Percentiles rank a stretch among this genome's conserved stretches.
Conservation (phyloP, 495 filamentous ascomycete genomes). For the Lasiosphaeria ovina region DNA sequence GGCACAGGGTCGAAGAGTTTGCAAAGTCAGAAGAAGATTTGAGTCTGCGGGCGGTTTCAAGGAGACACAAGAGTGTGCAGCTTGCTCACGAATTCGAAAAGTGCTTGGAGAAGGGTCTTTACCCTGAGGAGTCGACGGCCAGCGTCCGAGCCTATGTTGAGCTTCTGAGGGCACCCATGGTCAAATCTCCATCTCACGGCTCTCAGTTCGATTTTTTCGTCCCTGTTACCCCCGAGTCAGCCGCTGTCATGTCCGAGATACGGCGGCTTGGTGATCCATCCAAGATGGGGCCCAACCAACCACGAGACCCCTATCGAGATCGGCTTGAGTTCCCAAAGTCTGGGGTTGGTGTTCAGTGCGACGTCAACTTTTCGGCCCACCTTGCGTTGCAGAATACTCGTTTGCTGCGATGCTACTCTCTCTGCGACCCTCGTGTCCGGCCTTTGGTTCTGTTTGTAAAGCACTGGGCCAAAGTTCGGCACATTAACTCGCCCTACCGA, state of each 20-base stretch:
- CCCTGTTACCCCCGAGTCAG: conserved; percentile 23
- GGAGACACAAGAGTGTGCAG: conserved; percentile 46
- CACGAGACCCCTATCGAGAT: conserved; percentile 50
- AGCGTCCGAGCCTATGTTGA: conserved; percentile 42
- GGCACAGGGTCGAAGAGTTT: conserved; percentile 38
- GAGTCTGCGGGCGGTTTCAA: conserved; percentile 33
- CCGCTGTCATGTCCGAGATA: conserved; percentile 30
- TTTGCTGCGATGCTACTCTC: conserved; percentile 73
- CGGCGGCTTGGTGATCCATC: conserved; percentile 41
- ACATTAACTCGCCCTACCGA: conserved; percentile 77
- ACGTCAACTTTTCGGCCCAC: conserved; percentile 81
- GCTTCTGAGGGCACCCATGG: conserved; percentile 24
- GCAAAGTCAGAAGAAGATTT: conserved; percentile 14
- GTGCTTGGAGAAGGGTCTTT: conserved; percentile 43
- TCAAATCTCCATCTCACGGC: neutral
- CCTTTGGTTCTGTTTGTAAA: conserved; percentile 81
- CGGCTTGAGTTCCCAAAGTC: conserved; percentile 68
- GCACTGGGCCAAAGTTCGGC: conserved; percentile 74
- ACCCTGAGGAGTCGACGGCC: conserved; percentile 27
- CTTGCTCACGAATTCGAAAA: conserved; percentile 48
- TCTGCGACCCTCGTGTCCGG: conserved; percentile 67
- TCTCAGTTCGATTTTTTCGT: conserved; percentile 25
- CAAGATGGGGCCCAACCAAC: conserved; percentile 44
- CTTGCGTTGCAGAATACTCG: conserved; percentile 76
- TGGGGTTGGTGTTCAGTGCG: conserved; percentile 71